These are phyloP conservation scores for Paulownia fortunei DNA, from an alignment of 257 asterid species.

Conservation along the genomic window DNA sequence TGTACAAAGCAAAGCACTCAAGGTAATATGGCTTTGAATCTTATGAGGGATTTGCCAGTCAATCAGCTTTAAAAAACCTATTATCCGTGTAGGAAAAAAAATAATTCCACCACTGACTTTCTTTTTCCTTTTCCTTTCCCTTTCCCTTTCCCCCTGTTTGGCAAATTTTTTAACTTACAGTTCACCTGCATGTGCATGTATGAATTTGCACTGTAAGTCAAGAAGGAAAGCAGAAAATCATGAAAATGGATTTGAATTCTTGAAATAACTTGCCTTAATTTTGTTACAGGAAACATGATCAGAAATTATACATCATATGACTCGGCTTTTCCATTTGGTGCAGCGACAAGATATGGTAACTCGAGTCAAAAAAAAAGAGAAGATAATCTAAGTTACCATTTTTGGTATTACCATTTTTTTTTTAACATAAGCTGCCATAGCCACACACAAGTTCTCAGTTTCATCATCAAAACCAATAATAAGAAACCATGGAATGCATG, in stretches of 20 bases:
- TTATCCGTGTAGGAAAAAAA: neutral
- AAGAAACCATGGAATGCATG: neutral
- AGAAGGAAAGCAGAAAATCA: neutral
- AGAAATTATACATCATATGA: conserved; percentile 18
- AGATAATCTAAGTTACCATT: no score
- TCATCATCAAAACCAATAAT: neutral
- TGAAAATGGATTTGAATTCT: neutral
- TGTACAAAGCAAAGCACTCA: neutral
- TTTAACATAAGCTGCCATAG: neutral
- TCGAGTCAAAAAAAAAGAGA: conserved; percentile 19
- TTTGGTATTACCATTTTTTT: no score
- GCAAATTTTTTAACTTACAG: neutral
- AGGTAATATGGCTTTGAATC: neutral
- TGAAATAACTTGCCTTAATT: neutral
- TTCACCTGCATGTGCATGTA: conserved; percentile 33
- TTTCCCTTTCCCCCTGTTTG: neutral
- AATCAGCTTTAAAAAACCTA: conserved; percentile 10
- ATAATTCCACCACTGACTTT: neutral
- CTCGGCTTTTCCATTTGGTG: conserved; percentile 16
- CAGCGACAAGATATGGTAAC: neutral
- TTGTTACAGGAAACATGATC: conserved; percentile 24
- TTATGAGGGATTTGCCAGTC: neutral
- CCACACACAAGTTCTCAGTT: neutral
- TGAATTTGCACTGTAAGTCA: neutral
- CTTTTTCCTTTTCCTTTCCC: neutral